Conservation (phyloP, 306 rosid genomes). For the Prunus armeniaca region DNA sequence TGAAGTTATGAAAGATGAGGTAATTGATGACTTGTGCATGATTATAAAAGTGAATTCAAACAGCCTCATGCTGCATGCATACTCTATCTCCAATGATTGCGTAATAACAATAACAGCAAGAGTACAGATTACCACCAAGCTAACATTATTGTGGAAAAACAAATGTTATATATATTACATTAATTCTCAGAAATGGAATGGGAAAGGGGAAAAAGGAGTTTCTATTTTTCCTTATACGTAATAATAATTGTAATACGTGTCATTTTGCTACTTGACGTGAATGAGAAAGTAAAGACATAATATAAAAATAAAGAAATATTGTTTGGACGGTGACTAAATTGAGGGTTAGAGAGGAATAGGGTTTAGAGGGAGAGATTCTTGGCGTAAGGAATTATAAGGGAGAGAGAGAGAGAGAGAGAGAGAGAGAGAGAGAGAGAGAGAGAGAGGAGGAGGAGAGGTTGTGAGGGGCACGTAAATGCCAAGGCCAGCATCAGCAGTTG, state of each 20-base stretch:
- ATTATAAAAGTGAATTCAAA: not conserved
- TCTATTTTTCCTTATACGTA: no score
- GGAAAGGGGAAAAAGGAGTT: not conserved
- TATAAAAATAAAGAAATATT: not conserved
- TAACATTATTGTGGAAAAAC: not conserved
- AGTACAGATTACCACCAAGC: slow-evolving; percentile 11
- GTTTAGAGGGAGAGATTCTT: slow-evolving; percentile 46
- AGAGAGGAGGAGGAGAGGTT: slow-evolving; percentile 22
- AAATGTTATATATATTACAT: not conserved
- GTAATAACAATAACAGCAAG: slow-evolving; percentile 14
- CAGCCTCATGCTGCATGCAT: slow-evolving; percentile 19
- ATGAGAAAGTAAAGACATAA: not conserved
- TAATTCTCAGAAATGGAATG: not conserved
- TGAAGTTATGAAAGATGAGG: not conserved
- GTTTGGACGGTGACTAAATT: slow-evolving; percentile 28
- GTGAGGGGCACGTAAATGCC: slow-evolving; percentile 59
- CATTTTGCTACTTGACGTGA: slow-evolving; percentile 3
- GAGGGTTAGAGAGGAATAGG: slow-evolving; percentile 31
- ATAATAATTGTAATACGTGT: not conserved
- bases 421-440: not conserved
- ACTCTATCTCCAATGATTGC: slow-evolving; percentile 20
- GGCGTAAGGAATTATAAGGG: slow-evolving; percentile 46
- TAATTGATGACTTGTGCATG: not conserved
- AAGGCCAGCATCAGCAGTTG: slow-evolving; percentile 44
- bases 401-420: not conserved